Percentiles rank a stretch among this genome's conserved stretches.
phyloP scores from a whole-genome alignment of 2,329 filamentous ascomycete genomes.

The Hymenotorrendiella dingleyae region DNA sequence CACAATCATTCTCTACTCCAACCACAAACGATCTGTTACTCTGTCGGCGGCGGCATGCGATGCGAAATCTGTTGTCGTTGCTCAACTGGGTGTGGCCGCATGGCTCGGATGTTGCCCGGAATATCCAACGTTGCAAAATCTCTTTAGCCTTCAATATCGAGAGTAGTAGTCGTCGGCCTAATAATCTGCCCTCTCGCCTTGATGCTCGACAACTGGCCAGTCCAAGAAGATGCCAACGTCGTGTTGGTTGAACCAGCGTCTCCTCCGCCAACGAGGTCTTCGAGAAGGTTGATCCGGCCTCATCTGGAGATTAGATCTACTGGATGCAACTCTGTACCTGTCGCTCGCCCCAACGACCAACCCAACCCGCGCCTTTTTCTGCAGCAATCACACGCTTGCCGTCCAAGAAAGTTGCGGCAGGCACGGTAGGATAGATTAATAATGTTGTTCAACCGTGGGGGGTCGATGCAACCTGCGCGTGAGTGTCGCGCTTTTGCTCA shows the following conservation, averaged over 20 bases:
- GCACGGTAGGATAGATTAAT: too few species aligned
- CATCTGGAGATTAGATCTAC: slow-evolving; percentile 9
- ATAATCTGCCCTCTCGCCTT: slow-evolving; percentile 1
- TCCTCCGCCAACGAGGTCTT: slow-evolving; percentile 15
- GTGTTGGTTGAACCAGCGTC: slow-evolving; percentile 11
- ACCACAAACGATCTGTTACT: background rate
- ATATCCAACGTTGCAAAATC: slow-evolving; percentile 1
- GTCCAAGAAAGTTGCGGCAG: too few species aligned
- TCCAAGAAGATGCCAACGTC: background rate
- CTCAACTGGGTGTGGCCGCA: slow-evolving; percentile 1
- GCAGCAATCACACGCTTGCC: background rate
- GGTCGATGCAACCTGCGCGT: too few species aligned
- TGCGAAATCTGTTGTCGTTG: slow-evolving; percentile 6
- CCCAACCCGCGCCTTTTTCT: background rate
- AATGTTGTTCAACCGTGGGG: too few species aligned
- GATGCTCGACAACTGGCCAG: background rate
- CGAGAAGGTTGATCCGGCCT: slow-evolving; percentile 11
- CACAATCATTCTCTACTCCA: too few species aligned
- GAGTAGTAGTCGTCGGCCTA: slow-evolving; percentile 1
- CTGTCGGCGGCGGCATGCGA: background rate
- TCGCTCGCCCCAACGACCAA: background rate
- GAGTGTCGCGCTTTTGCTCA: background rate
- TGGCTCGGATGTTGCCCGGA: background rate
- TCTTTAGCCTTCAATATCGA: slow-evolving; percentile 1
- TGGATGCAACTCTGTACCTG: slow-evolving; percentile 5